phyloP scores from a whole-genome alignment of 31 red algal species.

The Porphyra umbilicalis region DNA sequence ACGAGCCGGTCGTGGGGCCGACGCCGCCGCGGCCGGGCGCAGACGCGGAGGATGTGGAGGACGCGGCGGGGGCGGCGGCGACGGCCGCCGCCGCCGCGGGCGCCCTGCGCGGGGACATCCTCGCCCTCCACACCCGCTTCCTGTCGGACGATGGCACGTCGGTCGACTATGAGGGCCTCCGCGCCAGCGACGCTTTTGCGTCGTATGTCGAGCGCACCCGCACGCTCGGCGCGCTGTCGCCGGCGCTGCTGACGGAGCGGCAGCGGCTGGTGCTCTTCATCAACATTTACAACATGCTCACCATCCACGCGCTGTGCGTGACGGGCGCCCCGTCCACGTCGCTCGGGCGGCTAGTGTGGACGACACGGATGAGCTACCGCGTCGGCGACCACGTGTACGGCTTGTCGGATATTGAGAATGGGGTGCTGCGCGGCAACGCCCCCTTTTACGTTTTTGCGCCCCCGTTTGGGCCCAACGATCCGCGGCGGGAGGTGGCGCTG shows the following conservation, averaged over 20 bases:
- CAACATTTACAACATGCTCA: slow-evolving; percentile 75
- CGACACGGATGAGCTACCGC: slow-evolving; percentile 19
- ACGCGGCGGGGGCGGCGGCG: neutral
- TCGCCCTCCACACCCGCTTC: neutral
- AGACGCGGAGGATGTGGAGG: neutral
- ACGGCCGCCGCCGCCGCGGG: neutral
- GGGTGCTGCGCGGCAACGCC: slow-evolving; percentile 52
- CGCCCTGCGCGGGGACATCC: neutral
- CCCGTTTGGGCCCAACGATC: slow-evolving; percentile 45
- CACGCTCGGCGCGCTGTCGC: slow-evolving; percentile 14
- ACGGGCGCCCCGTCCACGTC: slow-evolving; percentile 29
- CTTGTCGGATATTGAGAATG: slow-evolving; percentile 81
- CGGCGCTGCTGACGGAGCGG: slow-evolving; percentile 13
- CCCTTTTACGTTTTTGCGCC: slow-evolving; percentile 13
- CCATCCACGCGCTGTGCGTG: slow-evolving; percentile 48
- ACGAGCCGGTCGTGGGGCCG: neutral
- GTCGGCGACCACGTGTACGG: slow-evolving; percentile 45
- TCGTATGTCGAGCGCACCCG: slow-evolving; percentile 23
- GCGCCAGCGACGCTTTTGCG: slow-evolving; percentile 26
- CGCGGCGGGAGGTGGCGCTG: slow-evolving; percentile 19
- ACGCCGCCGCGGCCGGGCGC: neutral
- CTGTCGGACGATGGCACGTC: slow-evolving; percentile 8
- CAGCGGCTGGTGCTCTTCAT: slow-evolving; percentile 66
- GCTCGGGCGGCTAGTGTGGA: slow-evolving; percentile 25
- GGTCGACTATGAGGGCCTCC: slow-evolving; percentile 54